Evolutionary conservation across 108 stramenopile species (phyloP).

Genomic region (Skeletonema menzelii): DNA sequence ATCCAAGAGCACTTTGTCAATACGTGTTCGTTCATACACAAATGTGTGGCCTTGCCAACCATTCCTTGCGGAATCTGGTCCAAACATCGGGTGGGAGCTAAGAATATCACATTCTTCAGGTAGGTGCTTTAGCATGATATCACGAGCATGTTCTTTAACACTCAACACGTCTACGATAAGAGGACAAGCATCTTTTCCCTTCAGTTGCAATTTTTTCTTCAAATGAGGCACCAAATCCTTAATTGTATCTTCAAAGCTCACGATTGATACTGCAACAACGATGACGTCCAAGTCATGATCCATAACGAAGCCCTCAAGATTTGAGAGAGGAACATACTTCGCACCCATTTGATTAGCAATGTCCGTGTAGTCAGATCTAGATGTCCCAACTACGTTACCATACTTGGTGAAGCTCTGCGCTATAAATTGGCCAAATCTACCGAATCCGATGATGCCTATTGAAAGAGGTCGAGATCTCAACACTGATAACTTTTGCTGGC

Average conservation of each 20-base stretch:
- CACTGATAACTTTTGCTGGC: slow-evolving; percentile 46
- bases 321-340: slow-evolving; percentile 51
- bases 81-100: slow-evolving; percentile 99
- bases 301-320: slow-evolving; percentile 55
- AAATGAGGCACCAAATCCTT: slow-evolving; percentile 45
- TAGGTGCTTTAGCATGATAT: slow-evolving; percentile 80
- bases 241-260: slow-evolving; percentile 86
- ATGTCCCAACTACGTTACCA: slow-evolving; percentile 51
- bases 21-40: slow-evolving; percentile 94
- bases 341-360: slow-evolving; percentile 63
- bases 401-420: slow-evolving; percentile 58
- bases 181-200: slow-evolving; percentile 59
- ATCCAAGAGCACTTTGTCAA: slow-evolving; percentile 55
- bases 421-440: slow-evolving; percentile 92
- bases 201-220: slow-evolving; percentile 30
- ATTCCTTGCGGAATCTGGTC: slow-evolving; percentile 63
- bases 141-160: slow-evolving; percentile 95
- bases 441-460: slow-evolving; percentile 96
- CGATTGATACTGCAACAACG: slow-evolving; percentile 95
- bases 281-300: slow-evolving; percentile 74
- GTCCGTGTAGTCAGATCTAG: slow-evolving; percentile 58
- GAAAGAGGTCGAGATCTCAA: slow-evolving; percentile 68
- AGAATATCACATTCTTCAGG: slow-evolving; percentile 91
- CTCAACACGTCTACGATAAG: slow-evolving; percentile 95
- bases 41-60: slow-evolving; percentile 95